Conservation (phyloP, 23 red algal genomes). For the Gracilaria vermiculophylla region DNA sequence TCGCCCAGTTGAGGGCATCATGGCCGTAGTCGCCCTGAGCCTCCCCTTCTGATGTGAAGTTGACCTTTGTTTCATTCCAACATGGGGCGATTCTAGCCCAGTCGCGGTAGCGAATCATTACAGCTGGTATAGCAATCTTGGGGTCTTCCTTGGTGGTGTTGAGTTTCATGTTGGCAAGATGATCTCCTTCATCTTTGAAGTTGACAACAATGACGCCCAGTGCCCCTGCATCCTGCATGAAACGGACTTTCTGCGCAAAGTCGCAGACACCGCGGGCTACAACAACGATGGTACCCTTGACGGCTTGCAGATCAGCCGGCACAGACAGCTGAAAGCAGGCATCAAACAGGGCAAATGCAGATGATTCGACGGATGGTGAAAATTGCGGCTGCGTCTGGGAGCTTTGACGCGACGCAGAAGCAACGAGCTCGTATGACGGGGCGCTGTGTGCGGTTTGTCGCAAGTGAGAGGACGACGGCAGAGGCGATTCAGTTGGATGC, state of each 20-base stretch:
- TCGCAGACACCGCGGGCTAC: constrained; percentile 77
- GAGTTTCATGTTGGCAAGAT: constrained; percentile 82
- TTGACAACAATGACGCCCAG: constrained; percentile 86
- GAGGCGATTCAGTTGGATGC: neutral
- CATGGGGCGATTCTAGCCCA: constrained; percentile 72
- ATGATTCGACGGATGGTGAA: neutral
- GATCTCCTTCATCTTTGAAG: constrained; percentile 52
- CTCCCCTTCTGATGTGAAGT: constrained; percentile 75
- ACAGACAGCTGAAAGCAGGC: constrained; percentile 44
- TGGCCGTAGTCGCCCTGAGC: constrained; percentile 67
- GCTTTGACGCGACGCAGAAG: neutral
- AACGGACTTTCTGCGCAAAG: constrained; percentile 71
- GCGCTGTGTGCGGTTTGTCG: neutral
- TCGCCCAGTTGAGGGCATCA: constrained; percentile 87
- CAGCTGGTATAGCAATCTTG: constrained; percentile 66
- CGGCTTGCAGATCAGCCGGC: constrained; percentile 20
- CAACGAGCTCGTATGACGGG: neutral
- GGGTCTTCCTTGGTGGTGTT: constrained; percentile 46
- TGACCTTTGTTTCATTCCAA: constrained; percentile 35
- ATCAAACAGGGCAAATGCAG: constrained; percentile 34
- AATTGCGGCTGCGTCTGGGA: neutral
- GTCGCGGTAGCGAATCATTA: constrained; percentile 74
- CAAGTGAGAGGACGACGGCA: neutral
- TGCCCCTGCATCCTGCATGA: constrained; percentile 80
- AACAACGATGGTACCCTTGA: constrained; percentile 48